phyloP scores from a whole-genome alignment of 140 eudicot genomes.

The Cichorium intybus region DNA sequence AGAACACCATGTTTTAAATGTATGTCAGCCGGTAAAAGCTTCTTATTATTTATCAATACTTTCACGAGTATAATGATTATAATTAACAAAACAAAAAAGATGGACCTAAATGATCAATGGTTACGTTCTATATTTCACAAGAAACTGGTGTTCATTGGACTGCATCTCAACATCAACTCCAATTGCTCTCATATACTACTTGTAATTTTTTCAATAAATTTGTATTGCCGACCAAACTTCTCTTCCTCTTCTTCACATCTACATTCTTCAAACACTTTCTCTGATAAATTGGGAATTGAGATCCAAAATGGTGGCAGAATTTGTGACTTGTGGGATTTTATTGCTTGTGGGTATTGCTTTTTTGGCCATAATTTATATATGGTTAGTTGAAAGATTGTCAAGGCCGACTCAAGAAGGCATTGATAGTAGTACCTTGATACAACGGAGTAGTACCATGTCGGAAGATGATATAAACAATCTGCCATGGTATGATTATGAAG shows the following conservation, averaged over 20 bases:
- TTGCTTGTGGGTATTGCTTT: slow-evolving; percentile 52
- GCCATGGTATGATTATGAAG: slow-evolving; percentile 47
- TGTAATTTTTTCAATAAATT: neutral
- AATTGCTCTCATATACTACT: slow-evolving; percentile 22
- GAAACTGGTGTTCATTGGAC: slow-evolving; percentile 19
- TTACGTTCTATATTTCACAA: neutral
- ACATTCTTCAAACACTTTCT: neutral
- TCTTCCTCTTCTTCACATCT: slow-evolving; percentile 12
- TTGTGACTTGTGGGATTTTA: slow-evolving; percentile 37
- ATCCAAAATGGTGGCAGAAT: slow-evolving; percentile 37
- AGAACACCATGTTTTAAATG: no score
- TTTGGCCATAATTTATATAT: slow-evolving; percentile 53
- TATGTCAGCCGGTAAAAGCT: neutral
- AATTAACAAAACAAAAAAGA: neutral
- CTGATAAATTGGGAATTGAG: slow-evolving; percentile 8
- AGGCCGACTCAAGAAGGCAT: slow-evolving; percentile 22
- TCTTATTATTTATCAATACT: neutral
- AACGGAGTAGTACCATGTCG: slow-evolving; percentile 33
- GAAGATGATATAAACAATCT: slow-evolving; percentile 49
- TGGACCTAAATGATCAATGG: neutral
- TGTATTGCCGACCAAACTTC: slow-evolving; percentile 14
- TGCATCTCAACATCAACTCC: slow-evolving; percentile 22
- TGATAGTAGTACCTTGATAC: slow-evolving; percentile 14
- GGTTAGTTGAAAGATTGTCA: slow-evolving; percentile 51
- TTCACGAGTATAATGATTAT: neutral